Evolutionary conservation across 371 early-diverging fungal genomes (phyloP), one percentile per base, ranked within the genome.

Genomic region (Cokeromyces recurvatus): DNA sequence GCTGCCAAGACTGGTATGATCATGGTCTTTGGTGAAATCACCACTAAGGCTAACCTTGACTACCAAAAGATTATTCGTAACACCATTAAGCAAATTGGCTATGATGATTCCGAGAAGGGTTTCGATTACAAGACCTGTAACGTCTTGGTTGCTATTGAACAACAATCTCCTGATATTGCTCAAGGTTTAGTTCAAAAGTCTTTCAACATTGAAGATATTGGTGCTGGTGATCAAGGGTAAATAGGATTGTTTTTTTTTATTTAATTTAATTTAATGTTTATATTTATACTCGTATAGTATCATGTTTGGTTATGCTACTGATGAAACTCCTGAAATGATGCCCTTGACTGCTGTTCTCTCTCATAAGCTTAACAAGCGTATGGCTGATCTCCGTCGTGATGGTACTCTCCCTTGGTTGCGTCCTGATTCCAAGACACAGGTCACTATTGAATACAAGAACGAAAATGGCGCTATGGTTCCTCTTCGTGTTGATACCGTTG

Each of bases 91-190:
- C 84, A 93, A 62, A 97, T 98, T 62, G 99, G 99, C 59, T 99
- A 99, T 74, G 96, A 97, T 74, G 85, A 90, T 76, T 92, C 94
- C 21, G 78, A 75, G 62, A 97, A 97, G 87, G 98, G 98, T 66
- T 97, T 96, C 81, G 97, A 99, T 76, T 97, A 96, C 89, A 97
- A 98, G 86, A 97, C 97, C 70, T 94, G 95, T 81, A 98, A 96
- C 76, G 92, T 98, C 49, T 82, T 98, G 53, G 95, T 97, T 51
- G 95, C 95, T 69, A 97, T 99, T 62, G 97, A 97, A 78, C 94
- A 96, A 78, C 99, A 99, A 79, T 97, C 97, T 35, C 94, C 95
- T 57, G 99, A 99, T 74, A 98, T 99, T 65, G 89, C 92, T 68
- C 92, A 93, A 76, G 95, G 95, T 74, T 80, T 98, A 52, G 87